Conservation (phyloP, 306 rosid genomes). For the Rosa multiflora region DNA sequence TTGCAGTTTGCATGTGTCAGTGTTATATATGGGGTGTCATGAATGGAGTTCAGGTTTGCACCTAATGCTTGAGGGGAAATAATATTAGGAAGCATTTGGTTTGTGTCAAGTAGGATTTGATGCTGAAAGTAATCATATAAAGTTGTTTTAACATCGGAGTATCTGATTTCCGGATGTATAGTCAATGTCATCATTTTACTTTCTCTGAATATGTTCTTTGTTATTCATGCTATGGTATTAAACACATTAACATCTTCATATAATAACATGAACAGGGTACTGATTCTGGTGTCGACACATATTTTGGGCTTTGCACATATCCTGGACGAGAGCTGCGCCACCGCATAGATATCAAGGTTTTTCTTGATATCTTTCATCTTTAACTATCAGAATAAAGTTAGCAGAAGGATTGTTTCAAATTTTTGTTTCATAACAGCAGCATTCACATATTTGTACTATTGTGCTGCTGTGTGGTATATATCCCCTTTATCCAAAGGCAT, state of each 20-base stretch:
- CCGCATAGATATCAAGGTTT: slow-evolving; percentile 91
- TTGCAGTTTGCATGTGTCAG: not conserved
- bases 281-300: slow-evolving; percentile 88
- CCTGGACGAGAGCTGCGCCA: slow-evolving; percentile 83
- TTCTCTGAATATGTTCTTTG: not conserved
- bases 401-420: not conserved
- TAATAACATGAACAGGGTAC: slow-evolving; percentile 56
- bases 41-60: slow-evolving; percentile 4
- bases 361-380: not conserved
- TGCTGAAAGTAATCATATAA: not conserved
- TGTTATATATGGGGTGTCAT: not conserved
- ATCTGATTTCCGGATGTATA: not conserved
- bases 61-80: not conserved
- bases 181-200: not conserved
- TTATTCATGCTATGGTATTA: not conserved
- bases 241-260: slow-evolving; percentile 11
- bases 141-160: not conserved
- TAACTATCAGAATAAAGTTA: not conserved
- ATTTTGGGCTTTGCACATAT: slow-evolving; percentile 87
- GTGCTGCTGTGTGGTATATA: not conserved
- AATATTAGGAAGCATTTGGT: slow-evolving; percentile 5
- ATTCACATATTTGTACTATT: not conserved
- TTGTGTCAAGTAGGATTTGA: not conserved
- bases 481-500: not conserved
- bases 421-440: not conserved